phyloP scores from a whole-genome alignment of 305 asterid species.

The Fraxinus nigra region DNA sequence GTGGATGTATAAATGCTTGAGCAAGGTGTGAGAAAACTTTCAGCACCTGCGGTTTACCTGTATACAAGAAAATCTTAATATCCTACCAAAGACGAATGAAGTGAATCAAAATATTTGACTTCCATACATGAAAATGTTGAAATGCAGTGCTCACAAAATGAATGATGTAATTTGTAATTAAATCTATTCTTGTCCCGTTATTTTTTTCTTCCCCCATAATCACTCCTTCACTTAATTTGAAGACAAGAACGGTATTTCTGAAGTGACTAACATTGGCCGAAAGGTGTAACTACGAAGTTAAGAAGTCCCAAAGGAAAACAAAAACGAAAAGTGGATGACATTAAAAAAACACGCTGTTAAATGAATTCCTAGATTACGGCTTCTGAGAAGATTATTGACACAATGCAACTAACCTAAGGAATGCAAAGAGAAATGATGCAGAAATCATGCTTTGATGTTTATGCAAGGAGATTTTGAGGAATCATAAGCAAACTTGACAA shows the following conservation, averaged over 20 bases:
- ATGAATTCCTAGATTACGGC: background rate
- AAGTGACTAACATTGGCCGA: background rate
- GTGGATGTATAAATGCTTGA: slow-evolving; percentile 80
- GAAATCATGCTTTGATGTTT: background rate
- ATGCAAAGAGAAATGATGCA: background rate
- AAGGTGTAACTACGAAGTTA: background rate
- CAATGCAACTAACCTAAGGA: background rate
- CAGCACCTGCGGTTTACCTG: slow-evolving; percentile 80
- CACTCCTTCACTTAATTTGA: background rate
- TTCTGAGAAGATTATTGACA: background rate
- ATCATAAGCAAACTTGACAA: background rate
- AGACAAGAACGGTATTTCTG: background rate
- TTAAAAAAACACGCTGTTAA: background rate
- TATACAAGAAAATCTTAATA: slow-evolving; percentile 20
- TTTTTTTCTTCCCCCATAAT: background rate
- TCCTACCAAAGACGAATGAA: background rate
- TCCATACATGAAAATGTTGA: background rate
- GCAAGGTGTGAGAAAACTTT: slow-evolving; percentile 75
- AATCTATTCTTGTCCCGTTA: background rate
- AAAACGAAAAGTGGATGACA: background rate
- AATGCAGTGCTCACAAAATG: background rate
- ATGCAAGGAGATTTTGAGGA: background rate
- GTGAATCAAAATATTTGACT: background rate
- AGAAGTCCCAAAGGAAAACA: background rate
- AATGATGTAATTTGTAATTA: background rate